Evolutionary conservation across 169 alveolate species (phyloP), one percentile per base, ranked within the genome.

Genomic region (Ichthyophthirius multifiliis): DNA sequence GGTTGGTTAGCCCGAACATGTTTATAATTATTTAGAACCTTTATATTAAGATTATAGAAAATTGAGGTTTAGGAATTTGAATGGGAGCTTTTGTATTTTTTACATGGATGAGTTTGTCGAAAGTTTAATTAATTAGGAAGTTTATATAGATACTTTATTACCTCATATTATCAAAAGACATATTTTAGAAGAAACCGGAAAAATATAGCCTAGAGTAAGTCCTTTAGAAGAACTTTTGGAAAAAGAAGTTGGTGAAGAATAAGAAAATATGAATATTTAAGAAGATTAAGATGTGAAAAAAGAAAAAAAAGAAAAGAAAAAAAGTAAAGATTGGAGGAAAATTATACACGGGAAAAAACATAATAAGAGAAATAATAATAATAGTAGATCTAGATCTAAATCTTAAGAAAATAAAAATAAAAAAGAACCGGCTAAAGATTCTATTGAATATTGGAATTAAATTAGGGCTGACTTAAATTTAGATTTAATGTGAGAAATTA

Each of bases 31-130:
- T 41, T 83, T 98, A 18, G 99, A 99, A 92, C 99, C 98, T 20
- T 84, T 97, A 55, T 97, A 94, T 76, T 91, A 94, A 73, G 99
- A 99, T 90, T 98, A 95, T 92, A 92, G 99, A 65, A 98, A 97
- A 86, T 88, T 99, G 37, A 93, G 98, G 48, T 78, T 94, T 48
- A 89, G 99, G 39, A 88, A 95, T 80, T 84, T 90, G 80, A 96
- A 94, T 84, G 99, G 99, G 20, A 87, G 89, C 3, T 91, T 93
- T 76, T 85, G 82, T 44, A 89, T 95, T 41, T 90, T 91, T 48
- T 95, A 96, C 92, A 96, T 98, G 97, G 99, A 99, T 94, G 99
- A 97, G 86, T 97, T 96, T 73, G 98, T 97, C 18, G 99, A 99
- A 76, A 95, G 92, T 80, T 92, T 99, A 83, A 88, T 98, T 81